Percentiles rank a stretch among this genome's conserved stretches.
Conservation (phyloP, 345 rosid genomes). For the Aquilaria sinensis region DNA sequence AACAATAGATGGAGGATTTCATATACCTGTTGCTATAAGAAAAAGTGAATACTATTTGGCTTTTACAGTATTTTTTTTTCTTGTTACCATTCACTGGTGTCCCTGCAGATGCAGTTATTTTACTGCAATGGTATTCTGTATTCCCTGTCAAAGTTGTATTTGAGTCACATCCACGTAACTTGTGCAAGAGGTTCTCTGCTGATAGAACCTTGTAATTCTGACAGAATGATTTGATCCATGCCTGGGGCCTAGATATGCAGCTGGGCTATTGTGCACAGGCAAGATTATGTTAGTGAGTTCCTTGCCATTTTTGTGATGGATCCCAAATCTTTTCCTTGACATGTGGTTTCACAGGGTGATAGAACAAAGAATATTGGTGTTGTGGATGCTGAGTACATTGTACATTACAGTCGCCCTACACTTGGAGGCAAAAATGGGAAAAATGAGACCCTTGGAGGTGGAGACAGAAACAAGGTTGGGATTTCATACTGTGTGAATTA, state of each 20-base stretch:
- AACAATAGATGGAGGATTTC: too few relatives aligned
- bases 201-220: neutral
- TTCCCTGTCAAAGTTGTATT: too few relatives aligned
- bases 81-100: too few relatives aligned
- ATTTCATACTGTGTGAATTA: neutral
- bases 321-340: slow-evolving; percentile 2
- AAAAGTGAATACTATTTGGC: too few relatives aligned
- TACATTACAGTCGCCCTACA: slow-evolving; percentile 55
- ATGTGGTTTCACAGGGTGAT: slow-evolving; percentile 43
- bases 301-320: neutral
- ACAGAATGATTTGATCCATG: slow-evolving; percentile 69
- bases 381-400: slow-evolving; percentile 62
- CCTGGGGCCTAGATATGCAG: slow-evolving; percentile 68
- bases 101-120: too few relatives aligned
- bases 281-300: slow-evolving; percentile 16
- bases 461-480: slow-evolving; percentile 25
- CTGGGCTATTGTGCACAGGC: slow-evolving; percentile 72
- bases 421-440: slow-evolving; percentile 33
- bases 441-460: neutral
- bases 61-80: too few relatives aligned
- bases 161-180: too few relatives aligned
- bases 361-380: slow-evolving; percentile 49
- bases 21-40: too few relatives aligned
- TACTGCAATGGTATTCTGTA: too few relatives aligned
- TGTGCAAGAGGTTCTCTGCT: too few relatives aligned